Evolutionary conservation across 2,329 filamentous ascomycete genomes (phyloP), one percentile per base, ranked within the genome.

Genomic region (Zasmidium cellare): DNA sequence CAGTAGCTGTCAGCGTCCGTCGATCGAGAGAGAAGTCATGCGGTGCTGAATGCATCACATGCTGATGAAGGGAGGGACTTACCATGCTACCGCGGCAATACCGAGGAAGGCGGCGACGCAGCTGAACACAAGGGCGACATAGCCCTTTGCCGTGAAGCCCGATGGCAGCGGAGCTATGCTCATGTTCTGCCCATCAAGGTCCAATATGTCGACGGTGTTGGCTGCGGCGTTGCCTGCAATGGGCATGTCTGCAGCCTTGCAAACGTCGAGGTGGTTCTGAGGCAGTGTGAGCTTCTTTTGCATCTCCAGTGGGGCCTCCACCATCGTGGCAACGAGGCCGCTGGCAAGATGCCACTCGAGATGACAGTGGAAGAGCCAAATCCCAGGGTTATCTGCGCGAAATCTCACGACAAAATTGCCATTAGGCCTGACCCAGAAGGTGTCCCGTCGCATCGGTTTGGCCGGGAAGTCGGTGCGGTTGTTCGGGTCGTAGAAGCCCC

Each of bases 81-180:
- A 92, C 80, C 87, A 87, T 1, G 79, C 81, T 55, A 94, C 85
- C 12, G 85, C 83, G 0, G 75, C 80, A 65, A 92, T 79, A 9
- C 90, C 90, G 6, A 90, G 65, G 50, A 92, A 77, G 2, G 89
- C 91, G 16, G 82, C 82, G 2, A 92, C 61, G 62, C 82, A 83
- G 68, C 87, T 90, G 69, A 93, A 90, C 1, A 87, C 86, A 64
- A 94, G 75, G 11, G 90, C 90, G 1, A 91, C 82, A 46, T 89
- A 88, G 7, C 90, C 91, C 35, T 82, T 80, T 0, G 85, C 72
- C 0, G 87, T 90, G 71, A 92, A 92, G 0, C 90, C 90, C 1
- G 76, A 79, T 0, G 89, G 89, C 16, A 93, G 69, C 46, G 76
- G 79, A 0, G 72, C 73, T 0, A 84, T 82, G 1, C 81, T 78